phyloP scores from a whole-genome alignment of 139 green algal genomes.

The Diplosphaera chodatii region DNA sequence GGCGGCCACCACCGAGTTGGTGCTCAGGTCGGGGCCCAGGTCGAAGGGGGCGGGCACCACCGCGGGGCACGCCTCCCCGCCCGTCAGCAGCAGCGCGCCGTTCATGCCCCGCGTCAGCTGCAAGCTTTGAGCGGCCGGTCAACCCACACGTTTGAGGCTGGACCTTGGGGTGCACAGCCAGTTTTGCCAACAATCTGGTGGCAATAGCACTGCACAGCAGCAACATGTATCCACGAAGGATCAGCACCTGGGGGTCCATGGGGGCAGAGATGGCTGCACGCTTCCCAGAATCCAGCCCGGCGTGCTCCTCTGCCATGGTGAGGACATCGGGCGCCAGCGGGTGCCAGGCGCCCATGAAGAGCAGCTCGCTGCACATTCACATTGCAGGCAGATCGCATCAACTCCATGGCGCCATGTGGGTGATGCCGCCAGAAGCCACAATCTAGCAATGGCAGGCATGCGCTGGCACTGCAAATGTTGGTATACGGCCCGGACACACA shows the following conservation, averaged over 20 bases:
- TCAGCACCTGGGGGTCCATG: conserved; percentile 4
- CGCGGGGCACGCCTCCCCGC: conserved; percentile 66
- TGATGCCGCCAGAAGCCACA: too few species aligned
- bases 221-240: too few species aligned
- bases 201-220: too few species aligned
- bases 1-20: conserved; percentile 67
- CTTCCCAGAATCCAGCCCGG: not conserved
- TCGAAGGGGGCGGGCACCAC: conserved; percentile 64
- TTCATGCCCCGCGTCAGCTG: conserved; percentile 50
- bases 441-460: too few species aligned
- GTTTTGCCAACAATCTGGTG: too few species aligned
- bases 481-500: too few species aligned
- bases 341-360: conserved; percentile 73
- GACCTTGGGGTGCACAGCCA: too few species aligned
- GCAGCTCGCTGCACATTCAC: conserved; percentile 58
- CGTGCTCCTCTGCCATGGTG: conserved; percentile 47
- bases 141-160: too few species aligned
- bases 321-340: conserved; percentile 63
- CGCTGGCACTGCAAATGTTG: too few species aligned
- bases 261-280: not conserved
- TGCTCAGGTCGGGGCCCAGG: conserved; percentile 62
- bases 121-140: too few species aligned
- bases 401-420: too few species aligned
- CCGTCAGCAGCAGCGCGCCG: conserved; percentile 56
- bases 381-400: too few species aligned